Evolutionary conservation across 192 early-diverging fungal genomes (phyloP).

Genomic region (Umbelopsis ramanniana): DNA sequence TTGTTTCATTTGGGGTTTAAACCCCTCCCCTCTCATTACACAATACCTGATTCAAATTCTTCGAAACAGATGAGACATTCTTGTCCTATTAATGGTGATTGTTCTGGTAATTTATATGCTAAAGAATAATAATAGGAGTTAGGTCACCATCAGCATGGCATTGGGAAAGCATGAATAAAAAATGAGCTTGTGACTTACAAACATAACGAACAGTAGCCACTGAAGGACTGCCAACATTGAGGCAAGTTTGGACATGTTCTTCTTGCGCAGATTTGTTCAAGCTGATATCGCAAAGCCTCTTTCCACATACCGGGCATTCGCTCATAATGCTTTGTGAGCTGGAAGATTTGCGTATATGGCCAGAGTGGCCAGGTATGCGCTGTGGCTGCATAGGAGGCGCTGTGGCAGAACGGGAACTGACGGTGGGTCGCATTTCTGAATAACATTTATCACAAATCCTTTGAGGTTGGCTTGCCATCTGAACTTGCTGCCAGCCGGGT

Average conservation of each 20-base stretch:
- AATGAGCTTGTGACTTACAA: conserved; percentile 47
- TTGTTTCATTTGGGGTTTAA: no score
- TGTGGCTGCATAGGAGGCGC: conserved; percentile 4
- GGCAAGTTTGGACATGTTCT: conserved; percentile 66
- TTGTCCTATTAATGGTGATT: conserved; percentile 66
- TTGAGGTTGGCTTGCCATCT: conserved; percentile 23
- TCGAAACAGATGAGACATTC: conserved; percentile 97
- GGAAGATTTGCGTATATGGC: not conserved
- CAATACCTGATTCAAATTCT: conserved; percentile 76
- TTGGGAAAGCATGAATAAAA: not conserved
- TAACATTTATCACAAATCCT: conserved; percentile 30
- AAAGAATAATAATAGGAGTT: not conserved
- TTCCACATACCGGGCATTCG: conserved; percentile 76
- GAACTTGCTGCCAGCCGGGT: conserved; percentile 13
- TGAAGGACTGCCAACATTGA: conserved; percentile 46
- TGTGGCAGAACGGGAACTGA: not conserved
- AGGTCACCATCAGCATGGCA: not conserved
- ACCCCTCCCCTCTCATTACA: not conserved
- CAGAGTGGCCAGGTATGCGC: not conserved
- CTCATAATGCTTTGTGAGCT: conserved; percentile 64
- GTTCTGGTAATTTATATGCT: conserved; percentile 63
- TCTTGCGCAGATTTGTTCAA: conserved; percentile 55
- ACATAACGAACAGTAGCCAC: conserved; percentile 66
- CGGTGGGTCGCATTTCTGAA: not conserved
- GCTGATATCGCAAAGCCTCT: conserved; percentile 48